Evolutionary conservation across 148 eudicot genomes (phyloP).

Genomic region (Vaccinium macrocarpon): DNA sequence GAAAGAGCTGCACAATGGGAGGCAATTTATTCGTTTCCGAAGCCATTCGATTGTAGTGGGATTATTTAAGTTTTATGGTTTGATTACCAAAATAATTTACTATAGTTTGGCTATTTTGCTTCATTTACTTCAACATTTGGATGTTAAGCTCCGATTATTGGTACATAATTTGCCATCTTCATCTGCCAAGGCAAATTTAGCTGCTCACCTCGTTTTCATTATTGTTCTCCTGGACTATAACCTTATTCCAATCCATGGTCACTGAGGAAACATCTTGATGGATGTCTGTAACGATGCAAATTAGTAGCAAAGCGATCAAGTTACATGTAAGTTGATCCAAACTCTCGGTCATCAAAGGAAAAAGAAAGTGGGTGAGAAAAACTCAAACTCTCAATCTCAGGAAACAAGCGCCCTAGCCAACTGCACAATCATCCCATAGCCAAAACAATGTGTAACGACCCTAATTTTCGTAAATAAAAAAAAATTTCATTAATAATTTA

Average conservation of each 20-base stretch:
- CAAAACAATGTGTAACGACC: too few species aligned
- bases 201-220: not conserved
- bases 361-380: constrained; percentile 17
- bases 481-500: too few species aligned
- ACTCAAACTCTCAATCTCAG: constrained; percentile 24
- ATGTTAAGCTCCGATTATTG: not conserved
- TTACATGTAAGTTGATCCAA: not conserved
- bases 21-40: not conserved
- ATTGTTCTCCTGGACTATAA: not conserved
- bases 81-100: not conserved
- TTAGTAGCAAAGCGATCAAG: not conserved
- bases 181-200: not conserved
- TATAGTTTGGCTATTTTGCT: not conserved
- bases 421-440: constrained; percentile 30
- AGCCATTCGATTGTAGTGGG: not conserved
- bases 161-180: not conserved
- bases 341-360: not conserved
- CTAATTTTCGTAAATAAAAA: too few species aligned
- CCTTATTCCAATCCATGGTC: not conserved
- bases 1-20: not conserved
- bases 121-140: not conserved
- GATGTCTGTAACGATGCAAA: not conserved
- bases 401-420: constrained; percentile 26
- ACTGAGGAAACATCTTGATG: not conserved
- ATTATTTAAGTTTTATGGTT: not conserved